Base-by-base conservation (phyloP, 2,329 filamentous ascomycete species). In the Cladosporium sphaerospermum region DNA sequence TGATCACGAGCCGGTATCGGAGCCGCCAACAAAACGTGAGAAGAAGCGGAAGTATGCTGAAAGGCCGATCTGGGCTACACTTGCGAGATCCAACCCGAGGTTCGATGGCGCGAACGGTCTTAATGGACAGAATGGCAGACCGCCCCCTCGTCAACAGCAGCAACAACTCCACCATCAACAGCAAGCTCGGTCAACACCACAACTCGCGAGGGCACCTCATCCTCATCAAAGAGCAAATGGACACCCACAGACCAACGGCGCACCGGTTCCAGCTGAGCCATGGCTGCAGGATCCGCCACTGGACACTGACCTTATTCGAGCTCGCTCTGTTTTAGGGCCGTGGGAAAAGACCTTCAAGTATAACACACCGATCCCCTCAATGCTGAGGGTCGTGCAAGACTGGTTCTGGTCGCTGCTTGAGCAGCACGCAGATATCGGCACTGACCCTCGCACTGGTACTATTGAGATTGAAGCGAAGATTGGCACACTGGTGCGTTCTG, bases 401-500 rank as follows among this genome's bases (percentile, higher is more conserved):
- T 67, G 64, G 64, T 57, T 67, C 1, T 61, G 53, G 19, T 16
- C 45, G 13, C 51, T 61, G 3, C 55, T 68, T 3, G 39, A 55
- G 10, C 14, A 55, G 31, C 55, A 62, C 16, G 16, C 79, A n/a
- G 82, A 88, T 59, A 71, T 83, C 49, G 75, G 73, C 9, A 76
- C 84, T 1, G 71, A 78, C 53, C 73, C 77, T 9, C 78, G 80
- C 13, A 83, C 82, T 6, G 85, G 90, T 11, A 80, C 89, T 56
- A 84, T 96, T 50, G 93, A 99, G 70, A 88, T 99, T 52, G 93
- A 99, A 72, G 93, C 90, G 9, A 97, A 97, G 69, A 76, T 97
- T 45, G 93, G 93, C 14, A 85, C 83, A 23, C 77, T 97, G 11
- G 81, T 92, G 54, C 84, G 89, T 67, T 83, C 82, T 64, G 80